phyloP scores from a whole-genome alignment of 345 rosid species.

The Camelina hispida region DNA sequence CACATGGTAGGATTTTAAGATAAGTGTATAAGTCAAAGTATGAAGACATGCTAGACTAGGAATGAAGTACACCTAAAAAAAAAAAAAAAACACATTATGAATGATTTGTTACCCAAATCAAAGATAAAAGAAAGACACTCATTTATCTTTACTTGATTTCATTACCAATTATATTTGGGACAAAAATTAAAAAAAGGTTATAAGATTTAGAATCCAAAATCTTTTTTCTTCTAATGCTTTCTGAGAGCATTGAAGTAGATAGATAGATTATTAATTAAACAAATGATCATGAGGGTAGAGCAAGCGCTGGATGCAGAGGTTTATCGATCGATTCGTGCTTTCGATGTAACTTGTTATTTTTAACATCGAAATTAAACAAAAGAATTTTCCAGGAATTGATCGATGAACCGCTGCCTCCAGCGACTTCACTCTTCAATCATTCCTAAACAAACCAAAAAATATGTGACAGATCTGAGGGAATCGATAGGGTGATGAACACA shows the following conservation, averaged over 20 bases:
- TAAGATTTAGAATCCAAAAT: not conserved
- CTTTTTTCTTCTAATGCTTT: not conserved
- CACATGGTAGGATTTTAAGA: not conserved
- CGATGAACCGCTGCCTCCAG: slow-evolving; percentile 99
- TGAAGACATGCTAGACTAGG: slow-evolving; percentile 2
- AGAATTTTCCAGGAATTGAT: slow-evolving; percentile 73
- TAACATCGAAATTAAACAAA: slow-evolving; percentile 36
- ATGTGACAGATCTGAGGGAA: slow-evolving; percentile 42
- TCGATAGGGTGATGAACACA: not conserved
- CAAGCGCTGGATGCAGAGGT: slow-evolving; percentile 98
- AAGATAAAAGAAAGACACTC: not conserved
- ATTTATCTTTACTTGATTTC: not conserved
- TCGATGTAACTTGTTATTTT: slow-evolving; percentile 6
- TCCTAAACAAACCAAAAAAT: not conserved
- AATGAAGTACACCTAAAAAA: not conserved
- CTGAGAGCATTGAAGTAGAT: slow-evolving; percentile 15
- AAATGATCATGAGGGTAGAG: slow-evolving; percentile 17
- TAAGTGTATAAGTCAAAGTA: not conserved
- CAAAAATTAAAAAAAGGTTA: too few relatives aligned
- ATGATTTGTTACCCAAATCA: not conserved
- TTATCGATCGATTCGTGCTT: slow-evolving; percentile 94
- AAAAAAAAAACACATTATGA: not conserved
- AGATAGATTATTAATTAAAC: not conserved
- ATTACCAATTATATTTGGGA: not conserved
- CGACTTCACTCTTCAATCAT: slow-evolving; percentile 50